Base-by-base conservation (phyloP, 768 basidiomycete species). In the Kwoniella sp. region DNA sequence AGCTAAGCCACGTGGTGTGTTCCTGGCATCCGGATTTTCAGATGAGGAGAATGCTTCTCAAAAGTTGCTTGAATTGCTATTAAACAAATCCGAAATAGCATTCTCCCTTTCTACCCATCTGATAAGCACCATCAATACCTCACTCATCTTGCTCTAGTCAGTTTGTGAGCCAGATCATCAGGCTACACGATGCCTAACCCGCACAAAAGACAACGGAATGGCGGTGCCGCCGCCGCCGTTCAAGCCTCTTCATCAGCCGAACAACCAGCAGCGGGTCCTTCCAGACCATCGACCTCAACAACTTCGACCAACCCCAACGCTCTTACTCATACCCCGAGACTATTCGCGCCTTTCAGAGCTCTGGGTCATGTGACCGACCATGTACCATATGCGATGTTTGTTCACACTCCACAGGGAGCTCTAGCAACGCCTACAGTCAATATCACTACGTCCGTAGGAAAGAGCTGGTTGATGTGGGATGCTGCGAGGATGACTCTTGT, bases 391-490 rank as follows among this genome's bases (percentile, higher is more conserved):
- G 86, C 89, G 17, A 79, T 97, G 62, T 92, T 95, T 83, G 87
- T 89, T 1, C 86, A 91, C 58, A 87, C 90, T 0, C 84, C 88
- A 73, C 94, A 93, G 77, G 91, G 91, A 25, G 86, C 91, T 22
- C 86, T 90, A 1, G 88, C 89, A 21, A 90, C 89, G 2, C 92
- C 94, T 0, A 85, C 86, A 51, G 83, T 94, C 61, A 89, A 92
- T 66, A 82, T 98, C 47, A 80, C 96, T 33, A 94, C 92, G 12
- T 93, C 90, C 72, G 81, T 97, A 8, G 94, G 95, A 6, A 86
- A 83, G 62, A 86, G 90, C 68, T 98, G 94, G 94, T 90, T 92
- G 19, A 82, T 96, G 74, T 98, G 95, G 95, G 92, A 96, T 71
- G 94, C 92, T 22, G 90, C 88, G 26, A 92, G 89, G 81, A 93